Evolutionary conservation across 345 rosid species (phyloP).

Genomic region (Orychophragmus violaceus): DNA sequence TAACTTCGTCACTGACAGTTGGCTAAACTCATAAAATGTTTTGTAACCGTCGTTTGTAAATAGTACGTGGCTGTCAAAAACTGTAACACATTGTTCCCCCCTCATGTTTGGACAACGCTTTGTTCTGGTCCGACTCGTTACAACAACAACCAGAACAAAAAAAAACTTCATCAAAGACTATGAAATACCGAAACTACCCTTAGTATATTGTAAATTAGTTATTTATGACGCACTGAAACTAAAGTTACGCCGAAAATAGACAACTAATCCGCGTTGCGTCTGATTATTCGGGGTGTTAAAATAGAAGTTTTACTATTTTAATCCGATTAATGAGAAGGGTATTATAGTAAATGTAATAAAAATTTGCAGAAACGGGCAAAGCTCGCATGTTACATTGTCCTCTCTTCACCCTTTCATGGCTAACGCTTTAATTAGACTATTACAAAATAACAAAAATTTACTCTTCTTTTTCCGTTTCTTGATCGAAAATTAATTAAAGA

Average conservation of each 20-base stretch:
- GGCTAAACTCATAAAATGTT: conserved; percentile 4
- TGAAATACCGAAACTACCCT: conserved; percentile 7
- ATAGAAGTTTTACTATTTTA: conserved; percentile 19
- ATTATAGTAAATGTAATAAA: conserved; percentile 17
- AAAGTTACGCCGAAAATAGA: conserved; percentile 13
- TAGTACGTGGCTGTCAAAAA: conserved; percentile 31
- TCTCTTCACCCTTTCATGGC: conserved; percentile 35
- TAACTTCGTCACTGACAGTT: conserved; percentile 15
- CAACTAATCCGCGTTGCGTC: conserved; percentile 14
- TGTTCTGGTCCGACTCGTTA: conserved; percentile 24
- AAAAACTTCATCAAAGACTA: accelerated
- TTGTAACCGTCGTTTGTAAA: conserved; percentile 7
- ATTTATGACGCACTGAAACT: not conserved
- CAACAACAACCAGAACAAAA: not conserved
- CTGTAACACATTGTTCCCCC: conserved; percentile 20
- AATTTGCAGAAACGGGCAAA: conserved; percentile 51
- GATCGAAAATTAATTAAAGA: not conserved
- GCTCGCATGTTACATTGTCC: conserved; percentile 71
- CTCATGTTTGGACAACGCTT: conserved; percentile 27
- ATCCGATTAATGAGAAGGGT: conserved; percentile 26
- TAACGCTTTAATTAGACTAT: conserved; percentile 43
- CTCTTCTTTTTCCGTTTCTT: conserved; percentile 31
- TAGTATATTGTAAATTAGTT: not conserved
- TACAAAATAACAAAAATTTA: conserved; percentile 15
- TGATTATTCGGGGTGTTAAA: conserved; percentile 13